Percentiles rank a stretch among this genome's conserved stretches.
Evolutionary conservation across 148 eudicot species (phyloP).

Genomic region (Euryodendron excelsum): DNA sequence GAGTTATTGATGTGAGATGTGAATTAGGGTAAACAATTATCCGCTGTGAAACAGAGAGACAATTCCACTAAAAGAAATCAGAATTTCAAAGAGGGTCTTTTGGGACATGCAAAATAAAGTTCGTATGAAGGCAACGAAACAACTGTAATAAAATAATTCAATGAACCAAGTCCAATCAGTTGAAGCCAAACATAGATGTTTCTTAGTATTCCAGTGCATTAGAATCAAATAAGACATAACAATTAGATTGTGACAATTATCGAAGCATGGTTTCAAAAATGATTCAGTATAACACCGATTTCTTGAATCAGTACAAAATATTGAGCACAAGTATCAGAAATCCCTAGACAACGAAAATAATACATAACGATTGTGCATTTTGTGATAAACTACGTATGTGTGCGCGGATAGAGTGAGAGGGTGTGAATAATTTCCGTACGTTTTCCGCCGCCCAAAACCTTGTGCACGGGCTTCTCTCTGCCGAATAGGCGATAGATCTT

Average conservation of each 20-base stretch:
- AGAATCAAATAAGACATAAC: too few species aligned
- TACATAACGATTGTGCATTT: too few species aligned
- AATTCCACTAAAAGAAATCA: neutral
- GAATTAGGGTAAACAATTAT: neutral
- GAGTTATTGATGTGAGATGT: too few species aligned
- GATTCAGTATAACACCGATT: too few species aligned
- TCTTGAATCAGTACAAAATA: too few species aligned
- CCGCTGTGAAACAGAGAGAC: neutral
- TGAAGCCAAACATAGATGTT: neutral
- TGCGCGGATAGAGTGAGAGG: neutral
- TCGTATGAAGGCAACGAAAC: neutral
- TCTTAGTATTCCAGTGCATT: too few species aligned
- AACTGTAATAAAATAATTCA: neutral
- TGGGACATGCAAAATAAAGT: neutral
- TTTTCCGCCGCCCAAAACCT: slow-evolving; percentile 60
- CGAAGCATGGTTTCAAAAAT: too few species aligned
- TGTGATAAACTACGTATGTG: too few species aligned
- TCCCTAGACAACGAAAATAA: too few species aligned
- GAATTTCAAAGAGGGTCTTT: neutral
- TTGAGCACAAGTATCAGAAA: too few species aligned
- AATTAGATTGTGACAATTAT: too few species aligned
- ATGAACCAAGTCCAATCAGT: neutral
- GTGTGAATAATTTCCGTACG: slow-evolving; percentile 17
- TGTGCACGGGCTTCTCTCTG: slow-evolving; percentile 63
- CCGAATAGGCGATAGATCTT: slow-evolving; percentile 75